A percentile compares a stretch with the other conserved stretches of the same genome.
Evolutionary conservation across 1,284 basidiomycete genomes (phyloP).

Genomic region (Caloboletus firmus): DNA sequence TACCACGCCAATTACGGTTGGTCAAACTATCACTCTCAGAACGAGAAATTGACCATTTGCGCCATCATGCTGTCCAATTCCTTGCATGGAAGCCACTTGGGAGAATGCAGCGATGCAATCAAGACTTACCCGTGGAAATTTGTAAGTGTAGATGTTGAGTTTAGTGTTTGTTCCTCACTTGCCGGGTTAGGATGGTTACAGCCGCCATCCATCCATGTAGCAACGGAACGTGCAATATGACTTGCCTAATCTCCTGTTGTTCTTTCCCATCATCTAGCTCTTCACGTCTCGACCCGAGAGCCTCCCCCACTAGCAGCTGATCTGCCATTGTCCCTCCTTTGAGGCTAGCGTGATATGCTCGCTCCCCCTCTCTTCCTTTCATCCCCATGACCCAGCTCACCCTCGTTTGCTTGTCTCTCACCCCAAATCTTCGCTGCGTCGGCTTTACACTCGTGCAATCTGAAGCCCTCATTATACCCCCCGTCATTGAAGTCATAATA

Average conservation of each 20-base stretch:
- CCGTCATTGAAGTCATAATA: slow-evolving; percentile 60
- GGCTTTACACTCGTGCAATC: slow-evolving; percentile 50
- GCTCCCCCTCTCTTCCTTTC: slow-evolving; percentile 1
- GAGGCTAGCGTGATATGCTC: slow-evolving; percentile 28
- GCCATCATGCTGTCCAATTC: neutral
- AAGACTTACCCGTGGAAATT: neutral
- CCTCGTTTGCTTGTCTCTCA: slow-evolving; percentile 65
- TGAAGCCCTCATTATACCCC: slow-evolving; percentile 57
- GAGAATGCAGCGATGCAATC: neutral
- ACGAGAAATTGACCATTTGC: neutral
- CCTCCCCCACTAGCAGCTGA: slow-evolving; percentile 19
- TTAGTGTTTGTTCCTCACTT: neutral
- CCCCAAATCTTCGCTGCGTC: slow-evolving; percentile 69
- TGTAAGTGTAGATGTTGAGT: neutral
- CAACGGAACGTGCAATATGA: slow-evolving; percentile 15
- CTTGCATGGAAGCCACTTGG: neutral
- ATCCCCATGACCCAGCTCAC: slow-evolving; percentile 34
- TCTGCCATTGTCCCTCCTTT: slow-evolving; percentile 24
- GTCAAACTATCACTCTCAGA: neutral
- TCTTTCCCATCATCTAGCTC: slow-evolving; percentile 25
- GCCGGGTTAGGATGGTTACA: slow-evolving; percentile 20
- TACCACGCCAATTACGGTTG: neutral
- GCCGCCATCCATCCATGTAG: slow-evolving; percentile 13
- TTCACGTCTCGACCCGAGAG: neutral
- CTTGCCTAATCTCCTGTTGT: slow-evolving; percentile 8